Percentiles rank a stretch among this genome's conserved stretches.
These are phyloP conservation scores for Panaeolus papilionaceus DNA, from an alignment of 768 basidiomycete species.

Conservation along the genomic window DNA sequence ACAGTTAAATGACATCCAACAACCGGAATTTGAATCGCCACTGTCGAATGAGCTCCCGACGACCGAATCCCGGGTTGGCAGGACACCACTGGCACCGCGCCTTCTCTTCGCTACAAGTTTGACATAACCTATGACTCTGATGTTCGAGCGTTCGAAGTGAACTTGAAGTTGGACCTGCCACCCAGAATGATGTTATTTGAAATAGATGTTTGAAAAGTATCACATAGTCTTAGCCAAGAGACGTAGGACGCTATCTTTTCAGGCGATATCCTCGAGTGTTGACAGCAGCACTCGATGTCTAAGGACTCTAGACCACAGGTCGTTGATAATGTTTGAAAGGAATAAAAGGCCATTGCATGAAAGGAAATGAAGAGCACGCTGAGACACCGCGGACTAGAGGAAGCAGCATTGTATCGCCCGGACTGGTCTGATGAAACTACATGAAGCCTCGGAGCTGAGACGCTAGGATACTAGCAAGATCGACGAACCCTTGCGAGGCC, in stretches of 20 bases:
- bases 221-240: neutral
- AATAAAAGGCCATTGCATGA: neutral
- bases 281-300: too few species aligned
- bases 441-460: constrained; percentile 5
- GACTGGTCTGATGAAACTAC: neutral
- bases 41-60: constrained; percentile 8
- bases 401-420: constrained; percentile 10
- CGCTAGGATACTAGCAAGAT: neutral
- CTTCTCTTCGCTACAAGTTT: neutral
- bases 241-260: neutral
- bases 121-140: constrained; percentile 12
- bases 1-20: neutral
- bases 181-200: neutral
- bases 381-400: constrained; percentile 8
- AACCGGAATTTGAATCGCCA: constrained; percentile 12
- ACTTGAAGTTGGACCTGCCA: neutral
- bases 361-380: neutral
- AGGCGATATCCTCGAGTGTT: neutral
- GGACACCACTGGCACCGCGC: neutral
- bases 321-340: neutral
- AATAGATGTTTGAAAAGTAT: neutral
- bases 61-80: neutral
- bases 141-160: neutral
- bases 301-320: neutral
- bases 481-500: neutral